phyloP scores from a whole-genome alignment of 1,139 yeast species.

The Ashbya aceris region DNA sequence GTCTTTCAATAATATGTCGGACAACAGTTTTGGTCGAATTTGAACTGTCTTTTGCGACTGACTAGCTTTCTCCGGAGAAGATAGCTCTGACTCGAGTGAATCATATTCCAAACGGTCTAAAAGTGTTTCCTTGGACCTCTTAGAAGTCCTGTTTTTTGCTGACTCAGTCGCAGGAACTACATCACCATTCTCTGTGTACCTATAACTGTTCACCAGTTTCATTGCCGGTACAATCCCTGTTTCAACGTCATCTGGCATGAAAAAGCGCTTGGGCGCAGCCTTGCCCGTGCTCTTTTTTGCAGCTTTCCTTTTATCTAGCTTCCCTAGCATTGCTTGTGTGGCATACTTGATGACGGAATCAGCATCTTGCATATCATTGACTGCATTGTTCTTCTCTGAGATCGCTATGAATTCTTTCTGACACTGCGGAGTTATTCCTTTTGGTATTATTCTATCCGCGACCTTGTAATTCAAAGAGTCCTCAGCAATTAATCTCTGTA shows the following conservation, averaged over 20 bases:
- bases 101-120: slow-evolving; percentile 19
- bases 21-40: slow-evolving; percentile 2
- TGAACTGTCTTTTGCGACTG: not conserved
- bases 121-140: slow-evolving; percentile 8
- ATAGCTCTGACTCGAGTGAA: slow-evolving; percentile 8
- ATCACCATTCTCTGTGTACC: slow-evolving; percentile 6
- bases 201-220: slow-evolving; percentile 34
- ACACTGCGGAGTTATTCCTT: slow-evolving; percentile 43
- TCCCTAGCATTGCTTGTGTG: slow-evolving; percentile 34
- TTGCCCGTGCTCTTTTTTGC: slow-evolving; percentile 10
- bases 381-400: slow-evolving; percentile 58
- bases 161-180: not conserved
- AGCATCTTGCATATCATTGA: slow-evolving; percentile 48
- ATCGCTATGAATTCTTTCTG: slow-evolving; percentile 50
- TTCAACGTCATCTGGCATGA: slow-evolving; percentile 72
- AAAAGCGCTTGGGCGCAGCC: slow-evolving; percentile 38
- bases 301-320: slow-evolving; percentile 13
- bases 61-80: slow-evolving; percentile 9
- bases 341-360: slow-evolving; percentile 66
- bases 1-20: not conserved
- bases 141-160: slow-evolving; percentile 1
- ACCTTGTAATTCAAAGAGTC: slow-evolving; percentile 36
- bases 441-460: slow-evolving; percentile 63
- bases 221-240: slow-evolving; percentile 60
- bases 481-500: slow-evolving; percentile 47